phyloP scores from a whole-genome alignment of 345 rosid species.

The Odontarrhena argentea region DNA sequence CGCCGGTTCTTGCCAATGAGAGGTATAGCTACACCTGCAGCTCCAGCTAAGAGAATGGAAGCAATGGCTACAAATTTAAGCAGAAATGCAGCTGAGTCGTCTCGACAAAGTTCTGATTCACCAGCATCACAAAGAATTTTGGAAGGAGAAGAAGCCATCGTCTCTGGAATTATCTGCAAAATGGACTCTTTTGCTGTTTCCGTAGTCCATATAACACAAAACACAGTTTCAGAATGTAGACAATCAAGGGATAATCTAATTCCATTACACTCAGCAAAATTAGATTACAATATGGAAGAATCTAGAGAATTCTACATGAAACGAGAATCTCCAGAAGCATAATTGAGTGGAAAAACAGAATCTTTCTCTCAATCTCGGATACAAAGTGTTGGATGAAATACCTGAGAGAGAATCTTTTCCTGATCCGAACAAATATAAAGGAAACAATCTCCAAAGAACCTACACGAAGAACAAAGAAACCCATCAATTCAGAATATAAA shows the following conservation, averaged over 20 bases:
- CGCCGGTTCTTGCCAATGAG: conserved; percentile 67
- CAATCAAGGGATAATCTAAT: background rate
- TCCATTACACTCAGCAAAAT: background rate
- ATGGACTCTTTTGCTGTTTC: conserved; percentile 44
- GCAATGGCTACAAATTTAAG: conserved; percentile 79
- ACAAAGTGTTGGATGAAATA: conserved; percentile 29
- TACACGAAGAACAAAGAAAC: conserved; percentile 18
- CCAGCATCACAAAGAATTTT: conserved; percentile 45
- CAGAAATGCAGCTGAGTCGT: conserved; percentile 56
- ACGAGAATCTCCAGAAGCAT: background rate
- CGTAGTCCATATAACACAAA: conserved; percentile 15
- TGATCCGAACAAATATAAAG: conserved; percentile 45
- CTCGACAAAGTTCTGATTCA: conserved; percentile 58
- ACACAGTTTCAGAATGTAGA: conserved; percentile 5
- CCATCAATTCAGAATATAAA: background rate
- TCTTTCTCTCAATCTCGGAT: background rate
- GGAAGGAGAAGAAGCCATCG: conserved; percentile 40
- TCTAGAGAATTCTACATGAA: background rate
- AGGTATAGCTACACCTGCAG: conserved; percentile 72
- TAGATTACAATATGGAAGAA: background rate
- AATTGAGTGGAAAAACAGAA: background rate
- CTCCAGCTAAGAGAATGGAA: conserved; percentile 71
- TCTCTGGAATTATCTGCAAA: conserved; percentile 35
- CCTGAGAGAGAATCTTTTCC: conserved; percentile 48
- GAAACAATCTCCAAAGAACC: conserved; percentile 47